Evolutionary conservation across 768 basidiomycete species (phyloP).

Genomic region (Russula compacta): DNA sequence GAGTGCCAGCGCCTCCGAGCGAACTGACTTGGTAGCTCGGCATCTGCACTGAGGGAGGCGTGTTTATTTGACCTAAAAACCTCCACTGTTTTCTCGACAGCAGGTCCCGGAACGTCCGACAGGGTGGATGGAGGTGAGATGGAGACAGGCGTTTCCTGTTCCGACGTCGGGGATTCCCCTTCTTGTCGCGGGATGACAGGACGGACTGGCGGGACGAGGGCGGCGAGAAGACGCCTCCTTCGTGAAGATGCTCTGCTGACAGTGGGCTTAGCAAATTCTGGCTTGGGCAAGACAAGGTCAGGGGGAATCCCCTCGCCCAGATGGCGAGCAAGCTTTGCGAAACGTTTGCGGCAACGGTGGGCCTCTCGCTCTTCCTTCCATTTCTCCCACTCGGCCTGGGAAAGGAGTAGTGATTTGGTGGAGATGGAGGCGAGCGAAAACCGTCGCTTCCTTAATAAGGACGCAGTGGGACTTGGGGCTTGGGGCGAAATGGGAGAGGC

Average conservation of each 20-base stretch:
- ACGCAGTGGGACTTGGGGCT: neutral
- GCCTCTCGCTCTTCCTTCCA: constrained; percentile 2
- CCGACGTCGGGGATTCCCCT: neutral
- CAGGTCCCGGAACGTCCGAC: neutral
- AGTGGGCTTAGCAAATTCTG: neutral
- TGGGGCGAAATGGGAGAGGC: neutral
- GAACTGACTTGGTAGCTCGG: neutral
- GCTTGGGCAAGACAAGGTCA: constrained; percentile 3
- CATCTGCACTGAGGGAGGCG: neutral
- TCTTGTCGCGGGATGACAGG: neutral
- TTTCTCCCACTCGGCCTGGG: constrained; percentile 1
- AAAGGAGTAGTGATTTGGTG: neutral
- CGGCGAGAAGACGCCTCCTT: neutral
- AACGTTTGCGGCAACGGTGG: constrained; percentile 9
- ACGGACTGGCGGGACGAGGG: neutral
- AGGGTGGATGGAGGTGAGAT: neutral
- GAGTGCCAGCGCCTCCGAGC: neutral
- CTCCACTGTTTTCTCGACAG: neutral
- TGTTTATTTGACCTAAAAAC: neutral
- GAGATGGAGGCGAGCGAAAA: constrained; percentile 2
- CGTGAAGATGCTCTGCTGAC: neutral
- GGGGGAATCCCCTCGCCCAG: constrained; percentile 14
- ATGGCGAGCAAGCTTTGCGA: constrained; percentile 15
- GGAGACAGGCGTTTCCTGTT: neutral
- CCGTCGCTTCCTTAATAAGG: neutral